Evolutionary conservation across 257 asterid species (phyloP), one percentile per base, ranked within the genome.

Genomic region (Fraxinus americana): DNA sequence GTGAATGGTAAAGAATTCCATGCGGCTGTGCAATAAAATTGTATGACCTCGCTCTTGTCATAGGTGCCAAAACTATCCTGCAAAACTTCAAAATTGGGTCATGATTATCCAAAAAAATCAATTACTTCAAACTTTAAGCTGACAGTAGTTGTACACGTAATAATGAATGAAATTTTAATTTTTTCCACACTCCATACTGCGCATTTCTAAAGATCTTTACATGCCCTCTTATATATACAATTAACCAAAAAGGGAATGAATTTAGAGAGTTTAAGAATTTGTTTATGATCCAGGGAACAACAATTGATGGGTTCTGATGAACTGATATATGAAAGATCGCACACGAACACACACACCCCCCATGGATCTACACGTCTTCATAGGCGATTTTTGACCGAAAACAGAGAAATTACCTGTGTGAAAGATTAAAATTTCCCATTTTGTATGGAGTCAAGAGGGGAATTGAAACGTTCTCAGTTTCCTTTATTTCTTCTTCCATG

Each of bases 31-130:
- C 82, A 8, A 41, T 63, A 80, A 76, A 76, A 72, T 86, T 79
- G 70, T 86, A 86, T 27, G 87, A 84, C 52, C 90, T 86, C 71
- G 69, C 3, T 78, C 90, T 79, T 61, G 87, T 66, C 74, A 80
- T 12, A 0, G 91, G 90, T 70, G 91, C 90, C 82, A 88, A 76
- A 59, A 88, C 87, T 73, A 84, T 36, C 79, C 91, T 86, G 79
- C 70, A 74, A 30, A 52, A 32, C 3, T 21, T 23, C 16, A 7
- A 39, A 36, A 21, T 14, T 71, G 39, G 11, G 19, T 48, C 5
- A 48, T 13, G 54, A 48, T 10, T 41, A 41, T 41, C 48, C 48
- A 41, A 41, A 41, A 43, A 12, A 43, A 4, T 45, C 2, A 43
- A 2, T 2, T 52, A 61, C 30, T 7, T 61, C 68, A 61, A 25